A percentile compares a stretch with the other conserved stretches of the same genome.
Conservation (phyloP, 495 filamentous ascomycete species). For the Neurospora tetrasperma region DNA sequence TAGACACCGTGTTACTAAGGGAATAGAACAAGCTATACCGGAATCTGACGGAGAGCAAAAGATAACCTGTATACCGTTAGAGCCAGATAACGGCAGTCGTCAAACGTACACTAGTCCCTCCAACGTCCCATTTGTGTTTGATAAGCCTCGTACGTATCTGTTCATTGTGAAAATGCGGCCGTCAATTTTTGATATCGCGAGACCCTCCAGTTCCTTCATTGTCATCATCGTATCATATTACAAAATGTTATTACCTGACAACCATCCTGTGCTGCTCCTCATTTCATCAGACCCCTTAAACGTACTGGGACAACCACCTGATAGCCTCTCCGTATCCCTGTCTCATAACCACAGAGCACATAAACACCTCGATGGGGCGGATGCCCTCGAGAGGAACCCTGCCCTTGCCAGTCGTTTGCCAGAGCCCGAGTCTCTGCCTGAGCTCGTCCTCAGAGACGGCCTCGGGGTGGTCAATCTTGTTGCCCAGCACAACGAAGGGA, state of each 20-base stretch:
- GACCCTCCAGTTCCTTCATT: background rate
- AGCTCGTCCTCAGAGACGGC: conserved; percentile 93
- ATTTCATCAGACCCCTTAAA: conserved; percentile 33
- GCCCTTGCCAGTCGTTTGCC: conserved; percentile 96
- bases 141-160: background rate
- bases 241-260: background rate
- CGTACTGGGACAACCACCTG: conserved; percentile 71
- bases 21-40: background rate
- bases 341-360: conserved; percentile 97
- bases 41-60: background rate
- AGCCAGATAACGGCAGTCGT: background rate
- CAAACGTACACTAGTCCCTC: background rate
- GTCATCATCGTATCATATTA: conserved; percentile 1
- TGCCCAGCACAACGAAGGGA: conserved; percentile 88
- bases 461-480: conserved; percentile 98
- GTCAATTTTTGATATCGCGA: background rate
- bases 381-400: conserved; percentile 92
- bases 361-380: conserved; percentile 94
- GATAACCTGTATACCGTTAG: background rate
- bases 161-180: background rate
- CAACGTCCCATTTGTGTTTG: background rate
- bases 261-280: background rate
- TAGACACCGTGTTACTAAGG: background rate
- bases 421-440: conserved; percentile 78
- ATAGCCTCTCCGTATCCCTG: conserved; percentile 81